Evolutionary conservation across 2,329 filamentous ascomycete genomes (phyloP).

Genomic region (Microdochium paspali): DNA sequence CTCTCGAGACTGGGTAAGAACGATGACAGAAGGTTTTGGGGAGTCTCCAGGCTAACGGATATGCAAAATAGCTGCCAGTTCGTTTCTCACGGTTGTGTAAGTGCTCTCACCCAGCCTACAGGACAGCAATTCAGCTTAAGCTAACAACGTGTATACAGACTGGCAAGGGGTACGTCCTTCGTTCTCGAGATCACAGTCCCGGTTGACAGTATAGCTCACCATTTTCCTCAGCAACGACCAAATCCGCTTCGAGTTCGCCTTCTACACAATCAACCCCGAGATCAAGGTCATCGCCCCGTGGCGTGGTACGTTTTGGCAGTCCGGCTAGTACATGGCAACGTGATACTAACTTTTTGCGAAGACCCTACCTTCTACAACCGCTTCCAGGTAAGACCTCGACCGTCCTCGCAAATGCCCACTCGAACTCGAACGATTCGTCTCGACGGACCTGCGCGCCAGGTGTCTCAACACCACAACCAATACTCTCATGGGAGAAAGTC

Average conservation of each 20-base stretch:
- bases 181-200: background rate
- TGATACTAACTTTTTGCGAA: background rate
- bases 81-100: conserved; percentile 42
- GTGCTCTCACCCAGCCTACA: conserved; percentile 16
- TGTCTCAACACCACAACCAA: too few relatives aligned
- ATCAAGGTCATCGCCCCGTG: conserved; percentile 71
- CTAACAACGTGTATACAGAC: conserved; percentile 27
- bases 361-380: conserved; percentile 59
- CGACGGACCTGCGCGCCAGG: too few relatives aligned
- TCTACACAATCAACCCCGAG: conserved; percentile 51
- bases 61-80: conserved; percentile 43
- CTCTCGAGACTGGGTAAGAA: conserved; percentile 17
- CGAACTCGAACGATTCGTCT: too few relatives aligned
- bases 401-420: too few relatives aligned
- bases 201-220: background rate
- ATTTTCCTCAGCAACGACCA: background rate
- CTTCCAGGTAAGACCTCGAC: conserved; percentile 45
- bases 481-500: too few relatives aligned
- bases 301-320: conserved; percentile 27
- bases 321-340: background rate
- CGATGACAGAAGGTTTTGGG: background rate
- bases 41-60: conserved; percentile 18
- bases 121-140: conserved; percentile 19
- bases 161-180: background rate
- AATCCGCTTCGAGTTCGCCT: conserved; percentile 28